Conservation (phyloP, 2,329 filamentous ascomycete species). For the Alternaria triticimaculans region DNA sequence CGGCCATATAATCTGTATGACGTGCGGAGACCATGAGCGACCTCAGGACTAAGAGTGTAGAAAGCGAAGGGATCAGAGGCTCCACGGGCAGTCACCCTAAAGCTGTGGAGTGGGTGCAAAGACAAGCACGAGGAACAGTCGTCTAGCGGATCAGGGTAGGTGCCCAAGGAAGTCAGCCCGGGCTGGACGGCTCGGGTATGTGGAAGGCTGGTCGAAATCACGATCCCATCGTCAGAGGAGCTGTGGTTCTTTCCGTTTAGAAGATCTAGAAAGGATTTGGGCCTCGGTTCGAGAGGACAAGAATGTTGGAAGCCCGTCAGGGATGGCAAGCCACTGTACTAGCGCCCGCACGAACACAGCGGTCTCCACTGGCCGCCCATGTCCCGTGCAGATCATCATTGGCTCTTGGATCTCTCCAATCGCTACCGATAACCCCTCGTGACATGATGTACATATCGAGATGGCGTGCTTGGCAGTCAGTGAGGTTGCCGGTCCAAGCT, state of each 20-base stretch:
- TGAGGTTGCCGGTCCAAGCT: not conserved
- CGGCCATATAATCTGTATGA: not conserved
- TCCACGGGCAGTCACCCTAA: not conserved
- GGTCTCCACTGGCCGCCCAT: not conserved
- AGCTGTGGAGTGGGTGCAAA: not conserved
- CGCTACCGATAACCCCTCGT: not conserved
- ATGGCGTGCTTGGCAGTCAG: not conserved
- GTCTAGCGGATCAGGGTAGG: not conserved
- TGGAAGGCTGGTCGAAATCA: not conserved
- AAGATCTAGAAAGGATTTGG: not conserved
- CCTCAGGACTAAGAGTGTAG: not conserved
- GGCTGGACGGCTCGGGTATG: not conserved
- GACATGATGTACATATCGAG: not conserved
- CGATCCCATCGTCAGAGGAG: not conserved
- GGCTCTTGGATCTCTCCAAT: not conserved
- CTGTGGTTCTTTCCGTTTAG: not conserved
- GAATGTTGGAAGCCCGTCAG: not conserved
- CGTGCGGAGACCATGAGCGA: not conserved
- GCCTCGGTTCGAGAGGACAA: not conserved
- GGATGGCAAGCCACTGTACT: not conserved
- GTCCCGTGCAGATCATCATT: conserved; percentile 5
- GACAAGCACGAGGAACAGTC: not conserved
- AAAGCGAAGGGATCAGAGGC: not conserved
- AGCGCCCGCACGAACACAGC: conserved; percentile 3
- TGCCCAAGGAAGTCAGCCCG: not conserved